phyloP scores from a whole-genome alignment of 2,329 filamentous ascomycete species.

The Aspergillus viridinutans region DNA sequence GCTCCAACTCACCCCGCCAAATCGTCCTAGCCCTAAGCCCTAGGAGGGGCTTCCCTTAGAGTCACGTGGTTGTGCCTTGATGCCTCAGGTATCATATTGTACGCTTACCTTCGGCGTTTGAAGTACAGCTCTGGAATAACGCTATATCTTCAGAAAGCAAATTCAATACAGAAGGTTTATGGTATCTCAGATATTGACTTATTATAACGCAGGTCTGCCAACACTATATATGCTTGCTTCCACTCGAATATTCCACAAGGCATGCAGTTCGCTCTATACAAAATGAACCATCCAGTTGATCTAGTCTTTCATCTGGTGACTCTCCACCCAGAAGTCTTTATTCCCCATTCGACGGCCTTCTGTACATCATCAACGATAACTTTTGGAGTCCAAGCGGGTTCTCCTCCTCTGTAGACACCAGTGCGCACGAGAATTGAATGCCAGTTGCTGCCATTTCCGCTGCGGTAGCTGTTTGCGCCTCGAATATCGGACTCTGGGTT shows the following conservation, averaged over 20 bases:
- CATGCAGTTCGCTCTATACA: neutral
- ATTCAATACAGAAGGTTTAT: neutral
- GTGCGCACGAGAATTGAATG: constrained; percentile 71
- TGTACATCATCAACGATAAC: constrained; percentile 70
- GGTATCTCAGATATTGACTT: neutral
- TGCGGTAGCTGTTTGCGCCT: constrained; percentile 74
- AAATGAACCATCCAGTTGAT: neutral
- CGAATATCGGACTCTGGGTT: constrained; percentile 86
- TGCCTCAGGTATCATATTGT: neutral
- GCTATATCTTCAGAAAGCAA: neutral
- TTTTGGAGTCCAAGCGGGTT: constrained; percentile 59
- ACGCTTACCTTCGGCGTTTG: neutral
- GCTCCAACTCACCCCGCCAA: constrained; percentile 31
- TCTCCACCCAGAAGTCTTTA: constrained; percentile 51
- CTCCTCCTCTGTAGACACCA: constrained; percentile 63
- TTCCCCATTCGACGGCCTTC: constrained; percentile 71
- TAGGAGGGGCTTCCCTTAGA: constrained; percentile 22
- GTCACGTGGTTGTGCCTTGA: neutral
- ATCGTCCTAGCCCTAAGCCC: constrained; percentile 28
- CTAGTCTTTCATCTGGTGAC: neutral
- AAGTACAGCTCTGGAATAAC: neutral
- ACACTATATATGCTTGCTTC: neutral
- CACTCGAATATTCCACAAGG: neutral
- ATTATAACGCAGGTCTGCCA: neutral
- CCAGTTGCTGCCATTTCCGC: constrained; percentile 68